Evolutionary conservation across 345 rosid genomes (phyloP), one percentile per base, ranked within the genome.

Genomic region (Eucalyptus marginata): DNA sequence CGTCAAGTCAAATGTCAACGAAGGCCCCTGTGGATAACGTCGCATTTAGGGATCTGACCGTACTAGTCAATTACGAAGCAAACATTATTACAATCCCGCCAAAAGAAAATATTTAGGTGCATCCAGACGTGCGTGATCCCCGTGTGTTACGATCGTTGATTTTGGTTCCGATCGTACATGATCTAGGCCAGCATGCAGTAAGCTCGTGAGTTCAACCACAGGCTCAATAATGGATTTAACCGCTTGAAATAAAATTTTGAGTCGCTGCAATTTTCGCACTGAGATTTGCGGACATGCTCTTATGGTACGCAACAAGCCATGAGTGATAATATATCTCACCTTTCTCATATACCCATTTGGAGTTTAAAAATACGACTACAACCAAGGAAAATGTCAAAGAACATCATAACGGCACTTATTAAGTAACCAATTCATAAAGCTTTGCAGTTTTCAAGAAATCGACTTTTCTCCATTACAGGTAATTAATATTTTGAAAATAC

Each of bases 381-480:
- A 5, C 0, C 12, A 10, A 20, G 3, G 8, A 20, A 76, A 20
- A 20, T 40, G 5, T 36, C 3, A 10, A 3, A 76, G 0, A 33
- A 7, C 8, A 0, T 4, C 15, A 1, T 43, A 20, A 40, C 3
- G 3, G 2, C 9, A 68, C 44, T 9, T 17, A 11, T 9, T 5
- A 71, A 71, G 13, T 17, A 33, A 71, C 1, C 0, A 0, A 1
- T 66, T 17, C 1, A 17, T 5, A 71, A 33, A 3, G 2, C 5
- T 71, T 9, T 9, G 1, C 2, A 8, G 1, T 40, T 71, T 40
- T 36, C 8, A 17, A 20, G 6, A 71, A 36, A 18, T 18, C 2
- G 2, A 68, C 80, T 17, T 68, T 7, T 11, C 44, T 3, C 2
- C 44, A 0, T 68, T 18, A 36, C 0, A 3, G 2, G 14, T 10